Percentiles rank a stretch among this genome's conserved stretches.
phyloP scores from a whole-genome alignment of 345 rosid genomes.

The Pugionium cornutum region DNA sequence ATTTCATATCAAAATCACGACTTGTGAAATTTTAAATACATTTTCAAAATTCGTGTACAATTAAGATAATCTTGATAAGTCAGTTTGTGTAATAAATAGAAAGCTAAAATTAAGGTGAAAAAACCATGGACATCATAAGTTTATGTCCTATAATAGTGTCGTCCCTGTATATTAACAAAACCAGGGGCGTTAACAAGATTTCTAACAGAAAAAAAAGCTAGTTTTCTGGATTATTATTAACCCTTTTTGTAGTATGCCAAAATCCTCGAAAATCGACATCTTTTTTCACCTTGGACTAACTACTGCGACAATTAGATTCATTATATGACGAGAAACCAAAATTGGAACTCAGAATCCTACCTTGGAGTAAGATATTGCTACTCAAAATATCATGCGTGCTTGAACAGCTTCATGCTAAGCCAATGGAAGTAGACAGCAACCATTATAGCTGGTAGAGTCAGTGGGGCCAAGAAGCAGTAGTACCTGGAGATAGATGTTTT shows the following conservation, averaged over 20 bases:
- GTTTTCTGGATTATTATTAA: no score
- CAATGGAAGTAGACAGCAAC: slow-evolving; percentile 80
- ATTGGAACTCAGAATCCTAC: neutral
- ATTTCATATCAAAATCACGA: no score
- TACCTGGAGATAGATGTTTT: slow-evolving; percentile 37
- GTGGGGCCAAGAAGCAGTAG: slow-evolving; percentile 83
- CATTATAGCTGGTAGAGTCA: slow-evolving; percentile 72
- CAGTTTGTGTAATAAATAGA: no score
- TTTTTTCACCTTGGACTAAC: neutral
- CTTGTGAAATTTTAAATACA: no score
- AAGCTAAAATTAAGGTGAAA: no score
- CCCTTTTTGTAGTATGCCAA: neutral
- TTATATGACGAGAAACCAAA: neutral
- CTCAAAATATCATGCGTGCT: slow-evolving; percentile 58
- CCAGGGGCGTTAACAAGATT: no score
- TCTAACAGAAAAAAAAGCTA: no score
- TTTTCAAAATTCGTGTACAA: no score
- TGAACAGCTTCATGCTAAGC: slow-evolving; percentile 92
- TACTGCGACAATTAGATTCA: neutral
- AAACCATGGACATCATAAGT: no score
- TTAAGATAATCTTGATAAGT: no score
- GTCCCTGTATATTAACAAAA: no score
- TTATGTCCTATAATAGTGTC: no score
- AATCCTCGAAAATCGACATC: neutral
- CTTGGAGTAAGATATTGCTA: slow-evolving; percentile 4